Conservation (phyloP, 306 rosid genomes). For the Cicer judaicum region DNA sequence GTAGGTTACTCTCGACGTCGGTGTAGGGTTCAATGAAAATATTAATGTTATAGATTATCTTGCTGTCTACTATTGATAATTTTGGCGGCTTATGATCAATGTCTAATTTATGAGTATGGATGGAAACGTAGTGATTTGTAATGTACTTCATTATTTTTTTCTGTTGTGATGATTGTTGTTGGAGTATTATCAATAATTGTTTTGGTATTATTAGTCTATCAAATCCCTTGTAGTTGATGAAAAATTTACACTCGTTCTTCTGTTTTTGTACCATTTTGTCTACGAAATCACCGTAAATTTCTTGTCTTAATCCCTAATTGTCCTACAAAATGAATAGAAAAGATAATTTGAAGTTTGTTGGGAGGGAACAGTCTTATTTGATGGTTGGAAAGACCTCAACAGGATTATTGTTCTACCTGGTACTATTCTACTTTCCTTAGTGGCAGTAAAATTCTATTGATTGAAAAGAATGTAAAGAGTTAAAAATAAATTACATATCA, state of each 20-base stretch:
- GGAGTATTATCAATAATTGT: neutral
- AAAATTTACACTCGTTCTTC: neutral
- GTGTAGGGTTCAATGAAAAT: constrained; percentile 29
- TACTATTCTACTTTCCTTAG: no score
- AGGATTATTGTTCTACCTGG: neutral
- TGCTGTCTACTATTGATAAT: constrained; percentile 17
- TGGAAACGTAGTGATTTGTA: neutral
- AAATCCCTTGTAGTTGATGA: neutral
- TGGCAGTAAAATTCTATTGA: neutral
- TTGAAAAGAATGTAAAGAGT: neutral
- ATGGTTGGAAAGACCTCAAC: neutral
- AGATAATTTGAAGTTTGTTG: no score
- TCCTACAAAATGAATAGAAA: no score
- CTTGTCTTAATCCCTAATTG: no score
- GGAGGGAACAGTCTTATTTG: neutral
- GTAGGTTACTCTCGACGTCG: constrained; percentile 12
- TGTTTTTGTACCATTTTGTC: neutral
- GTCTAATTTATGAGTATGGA: constrained; percentile 23
- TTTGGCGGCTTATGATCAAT: constrained; percentile 37
- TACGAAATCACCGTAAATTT: no score
- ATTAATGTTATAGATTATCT: neutral
- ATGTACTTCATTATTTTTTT: neutral
- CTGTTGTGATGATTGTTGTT: neutral
- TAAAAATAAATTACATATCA: no score
- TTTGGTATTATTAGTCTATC: neutral